phyloP scores from a whole-genome alignment of 768 basidiomycete species.

The Pleurotus giganteus region DNA sequence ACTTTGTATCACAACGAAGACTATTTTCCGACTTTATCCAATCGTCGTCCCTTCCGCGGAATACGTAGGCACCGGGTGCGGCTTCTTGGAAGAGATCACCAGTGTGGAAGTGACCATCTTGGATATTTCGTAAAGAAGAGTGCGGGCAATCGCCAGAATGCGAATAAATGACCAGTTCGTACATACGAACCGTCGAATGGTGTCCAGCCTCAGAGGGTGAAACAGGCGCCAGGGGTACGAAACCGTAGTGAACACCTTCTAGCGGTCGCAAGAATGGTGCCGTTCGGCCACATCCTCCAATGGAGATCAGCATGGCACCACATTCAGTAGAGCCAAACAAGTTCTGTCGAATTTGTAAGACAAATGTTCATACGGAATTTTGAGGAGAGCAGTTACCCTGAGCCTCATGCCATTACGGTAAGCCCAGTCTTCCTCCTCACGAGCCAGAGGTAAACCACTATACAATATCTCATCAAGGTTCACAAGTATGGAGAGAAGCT shows the following conservation, averaged over 20 bases:
- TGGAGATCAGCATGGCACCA: constrained; percentile 66
- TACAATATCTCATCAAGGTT: constrained; percentile 64
- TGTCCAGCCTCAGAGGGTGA: constrained; percentile 41
- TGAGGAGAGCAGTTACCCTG: constrained; percentile 42
- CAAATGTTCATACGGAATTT: constrained; percentile 14
- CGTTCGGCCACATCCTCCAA: constrained; percentile 49
- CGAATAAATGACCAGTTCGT: constrained; percentile 69
- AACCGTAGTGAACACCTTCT: constrained; percentile 66
- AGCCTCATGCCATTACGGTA: constrained; percentile 61
- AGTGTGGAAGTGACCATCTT: constrained; percentile 77
- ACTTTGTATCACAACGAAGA: constrained; percentile 75
- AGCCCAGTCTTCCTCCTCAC: constrained; percentile 74
- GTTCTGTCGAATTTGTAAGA: constrained; percentile 45
- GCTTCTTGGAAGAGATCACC: constrained; percentile 78
- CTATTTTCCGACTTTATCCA: constrained; percentile 85
- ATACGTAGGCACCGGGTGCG: constrained; percentile 55
- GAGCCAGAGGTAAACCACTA: constrained; percentile 60
- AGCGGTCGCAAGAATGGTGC: constrained; percentile 54
- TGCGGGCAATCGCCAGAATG: constrained; percentile 72
- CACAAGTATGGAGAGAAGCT: constrained; percentile 54
- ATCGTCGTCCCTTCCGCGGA: constrained; percentile 75
- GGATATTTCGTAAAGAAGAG: constrained; percentile 44
- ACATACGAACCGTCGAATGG: constrained; percentile 52
- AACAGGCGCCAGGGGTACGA: constrained; percentile 49
- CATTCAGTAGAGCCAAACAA: constrained; percentile 83